A percentile compares a stretch with the other conserved stretches of the same genome.
These are phyloP conservation scores for Bondarzewia mesenterica DNA, from an alignment of 1,284 basidiomycete genomes.

Conservation along the genomic window DNA sequence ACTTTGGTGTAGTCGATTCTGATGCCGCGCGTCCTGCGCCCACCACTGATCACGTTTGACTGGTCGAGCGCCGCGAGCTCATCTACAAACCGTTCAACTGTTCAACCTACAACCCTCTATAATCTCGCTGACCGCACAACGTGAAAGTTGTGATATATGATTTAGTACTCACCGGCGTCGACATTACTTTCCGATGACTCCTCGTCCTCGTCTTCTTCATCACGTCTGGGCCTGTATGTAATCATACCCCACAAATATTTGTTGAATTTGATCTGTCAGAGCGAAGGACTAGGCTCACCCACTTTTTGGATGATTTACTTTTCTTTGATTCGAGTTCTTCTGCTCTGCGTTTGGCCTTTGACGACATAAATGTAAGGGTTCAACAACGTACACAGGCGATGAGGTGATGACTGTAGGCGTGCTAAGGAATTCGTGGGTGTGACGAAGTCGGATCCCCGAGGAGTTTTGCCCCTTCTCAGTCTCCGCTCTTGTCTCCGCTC, in stretches of 20 bases:
- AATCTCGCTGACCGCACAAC: too few relatives aligned
- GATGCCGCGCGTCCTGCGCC: constrained; percentile 27
- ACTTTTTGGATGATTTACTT: constrained; percentile 24
- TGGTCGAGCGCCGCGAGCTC: constrained; percentile 22
- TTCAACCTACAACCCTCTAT: too few relatives aligned
- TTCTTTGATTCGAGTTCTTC: constrained; percentile 20
- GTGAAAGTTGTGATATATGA: neutral
- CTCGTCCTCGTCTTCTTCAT: constrained; percentile 21
- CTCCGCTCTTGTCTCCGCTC: neutral
- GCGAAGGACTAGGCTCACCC: constrained; percentile 6
- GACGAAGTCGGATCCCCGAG: neutral
- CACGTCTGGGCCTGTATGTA: constrained; percentile 19
- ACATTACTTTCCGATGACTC: constrained; percentile 19
- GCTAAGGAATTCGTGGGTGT: neutral
- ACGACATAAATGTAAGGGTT: constrained; percentile 19
- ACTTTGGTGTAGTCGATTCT: constrained; percentile 29
- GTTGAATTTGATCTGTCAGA: neutral
- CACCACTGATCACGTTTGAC: constrained; percentile 21
- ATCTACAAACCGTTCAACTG: constrained; percentile 16
- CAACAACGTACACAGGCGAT: neutral
- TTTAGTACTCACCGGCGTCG: constrained; percentile 20
- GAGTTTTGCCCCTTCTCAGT: neutral
- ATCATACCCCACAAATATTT: neutral
- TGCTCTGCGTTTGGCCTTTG: constrained; percentile 23
- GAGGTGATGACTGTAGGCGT: neutral